These are phyloP conservation scores for Moricandia moricandioides DNA, from an alignment of 345 rosid species.

Conservation along the genomic window DNA sequence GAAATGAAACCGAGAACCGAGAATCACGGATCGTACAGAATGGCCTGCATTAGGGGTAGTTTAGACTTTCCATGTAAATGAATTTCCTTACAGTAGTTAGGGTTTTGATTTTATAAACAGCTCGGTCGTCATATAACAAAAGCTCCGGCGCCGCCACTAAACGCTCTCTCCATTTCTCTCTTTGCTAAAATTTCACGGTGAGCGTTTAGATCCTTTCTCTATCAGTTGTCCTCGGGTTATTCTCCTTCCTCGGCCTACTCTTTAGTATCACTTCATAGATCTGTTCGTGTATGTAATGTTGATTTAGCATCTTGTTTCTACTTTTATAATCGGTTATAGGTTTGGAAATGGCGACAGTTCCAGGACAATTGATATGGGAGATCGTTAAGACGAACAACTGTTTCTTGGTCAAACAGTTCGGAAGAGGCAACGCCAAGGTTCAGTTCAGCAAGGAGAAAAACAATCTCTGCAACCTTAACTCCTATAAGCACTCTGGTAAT, in stretches of 20 bases:
- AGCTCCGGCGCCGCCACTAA: constrained; percentile 34
- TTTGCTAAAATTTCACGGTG: constrained; percentile 15
- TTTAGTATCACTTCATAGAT: background rate
- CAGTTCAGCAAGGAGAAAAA: constrained; percentile 72
- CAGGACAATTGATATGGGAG: constrained; percentile 78
- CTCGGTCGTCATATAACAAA: constrained; percentile 1
- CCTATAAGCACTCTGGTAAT: constrained; percentile 73
- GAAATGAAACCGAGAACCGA: background rate
- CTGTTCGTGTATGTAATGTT: background rate
- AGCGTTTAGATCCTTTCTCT: background rate
- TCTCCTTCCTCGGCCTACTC: background rate
- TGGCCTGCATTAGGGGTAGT: constrained; percentile 6
- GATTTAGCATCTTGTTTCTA: background rate
- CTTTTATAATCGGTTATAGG: constrained; percentile 14
- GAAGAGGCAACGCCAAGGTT: constrained; percentile 54
- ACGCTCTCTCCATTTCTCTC: background rate
- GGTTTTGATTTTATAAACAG: constrained; percentile 25
- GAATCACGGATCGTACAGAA: background rate
- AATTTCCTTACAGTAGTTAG: constrained; percentile 2
- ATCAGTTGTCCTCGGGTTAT: background rate
- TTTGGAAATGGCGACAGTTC: constrained; percentile 62
- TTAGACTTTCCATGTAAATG: background rate
- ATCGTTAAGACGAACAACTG: constrained; percentile 71
- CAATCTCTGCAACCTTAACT: constrained; percentile 72
- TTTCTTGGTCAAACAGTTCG: constrained; percentile 73